Percentiles rank a stretch among this genome's conserved stretches.
These are phyloP conservation scores for Arabidopsis lyrata DNA, from an alignment of 441 rosid genomes.

Conservation along the genomic window DNA sequence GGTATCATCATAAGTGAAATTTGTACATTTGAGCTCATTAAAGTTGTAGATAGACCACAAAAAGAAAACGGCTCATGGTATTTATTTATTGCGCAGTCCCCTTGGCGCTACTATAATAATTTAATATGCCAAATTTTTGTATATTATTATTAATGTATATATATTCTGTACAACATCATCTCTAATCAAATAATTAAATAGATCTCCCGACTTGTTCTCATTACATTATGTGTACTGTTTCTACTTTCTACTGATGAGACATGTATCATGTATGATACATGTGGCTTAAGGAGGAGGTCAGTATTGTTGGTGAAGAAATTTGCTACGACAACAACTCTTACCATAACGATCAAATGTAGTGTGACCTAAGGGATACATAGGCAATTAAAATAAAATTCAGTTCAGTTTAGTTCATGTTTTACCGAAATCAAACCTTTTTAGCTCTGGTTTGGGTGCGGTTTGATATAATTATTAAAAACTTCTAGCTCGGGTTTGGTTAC, in stretches of 20 bases:
- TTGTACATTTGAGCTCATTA: neutral
- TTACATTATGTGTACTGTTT: neutral
- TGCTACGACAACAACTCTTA: neutral
- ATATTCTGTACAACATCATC: neutral
- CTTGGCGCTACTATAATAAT: slow-evolving; percentile 4
- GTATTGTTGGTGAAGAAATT: neutral
- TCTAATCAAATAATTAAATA: neutral
- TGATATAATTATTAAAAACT: too few species aligned
- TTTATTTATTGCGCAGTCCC: slow-evolving; percentile 18
- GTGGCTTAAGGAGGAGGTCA: neutral
- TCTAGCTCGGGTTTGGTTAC: too few species aligned
- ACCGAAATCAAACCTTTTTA: too few species aligned
- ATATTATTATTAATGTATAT: neutral
- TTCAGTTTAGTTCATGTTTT: too few species aligned
- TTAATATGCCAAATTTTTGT: neutral
- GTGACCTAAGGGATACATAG: too few species aligned
- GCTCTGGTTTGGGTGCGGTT: too few species aligned
- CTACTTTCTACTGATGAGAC: neutral
- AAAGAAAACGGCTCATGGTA: slow-evolving; percentile 22
- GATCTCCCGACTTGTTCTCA: neutral
- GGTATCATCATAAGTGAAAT: slow-evolving; percentile 9
- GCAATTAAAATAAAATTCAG: too few species aligned
- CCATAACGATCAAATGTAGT: neutral
- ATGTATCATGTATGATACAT: neutral
- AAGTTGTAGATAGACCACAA: slow-evolving; percentile 22